These are phyloP conservation scores for Trematosphaeria pertusa DNA, from an alignment of 2,329 filamentous ascomycete species.

Conservation along the genomic window DNA sequence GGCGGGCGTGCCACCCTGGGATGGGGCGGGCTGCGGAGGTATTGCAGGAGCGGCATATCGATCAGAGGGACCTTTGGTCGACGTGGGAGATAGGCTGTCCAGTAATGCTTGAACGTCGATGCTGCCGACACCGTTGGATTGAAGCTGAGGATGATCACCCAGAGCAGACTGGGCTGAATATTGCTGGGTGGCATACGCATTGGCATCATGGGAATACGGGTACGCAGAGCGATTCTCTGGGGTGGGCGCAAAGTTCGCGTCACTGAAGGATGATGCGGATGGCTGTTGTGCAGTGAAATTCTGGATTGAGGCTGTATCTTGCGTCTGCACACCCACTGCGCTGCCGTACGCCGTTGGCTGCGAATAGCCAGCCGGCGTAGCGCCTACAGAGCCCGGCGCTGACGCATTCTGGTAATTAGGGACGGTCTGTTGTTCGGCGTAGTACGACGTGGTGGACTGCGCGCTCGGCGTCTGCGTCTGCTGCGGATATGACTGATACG, in stretches of 20 bases:
- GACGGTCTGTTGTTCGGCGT: conserved; percentile 33
- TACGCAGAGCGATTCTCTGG: conserved; percentile 41
- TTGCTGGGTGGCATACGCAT: conserved; percentile 40
- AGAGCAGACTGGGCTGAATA: conserved; percentile 37
- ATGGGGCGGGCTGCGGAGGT: conserved; percentile 35
- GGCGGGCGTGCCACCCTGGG: conserved; percentile 43
- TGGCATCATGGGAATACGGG: conserved; percentile 42
- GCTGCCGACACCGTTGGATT: conserved; percentile 36
- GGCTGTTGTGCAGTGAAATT: conserved; percentile 43
- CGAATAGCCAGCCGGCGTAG: conserved; percentile 29
- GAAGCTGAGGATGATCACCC: conserved; percentile 35
- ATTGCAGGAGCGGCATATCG: conserved; percentile 45
- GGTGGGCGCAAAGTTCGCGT: conserved; percentile 37
- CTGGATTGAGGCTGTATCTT: conserved; percentile 49
- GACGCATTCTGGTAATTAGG: conserved; percentile 27
- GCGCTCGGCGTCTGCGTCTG: conserved; percentile 41
- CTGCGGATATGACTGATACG: conserved; percentile 41
- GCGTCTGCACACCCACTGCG: conserved; percentile 38
- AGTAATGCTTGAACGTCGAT: conserved; percentile 57
- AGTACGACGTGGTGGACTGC: conserved; percentile 38
- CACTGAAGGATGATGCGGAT: conserved; percentile 43
- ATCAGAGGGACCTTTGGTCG: conserved; percentile 35
- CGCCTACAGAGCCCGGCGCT: conserved; percentile 29
- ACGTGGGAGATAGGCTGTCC: conserved; percentile 50
- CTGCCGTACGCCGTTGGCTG: conserved; percentile 35